Conservation (phyloP, 1,139 yeast genomes). For the Suhomyces bribrorum region DNA sequence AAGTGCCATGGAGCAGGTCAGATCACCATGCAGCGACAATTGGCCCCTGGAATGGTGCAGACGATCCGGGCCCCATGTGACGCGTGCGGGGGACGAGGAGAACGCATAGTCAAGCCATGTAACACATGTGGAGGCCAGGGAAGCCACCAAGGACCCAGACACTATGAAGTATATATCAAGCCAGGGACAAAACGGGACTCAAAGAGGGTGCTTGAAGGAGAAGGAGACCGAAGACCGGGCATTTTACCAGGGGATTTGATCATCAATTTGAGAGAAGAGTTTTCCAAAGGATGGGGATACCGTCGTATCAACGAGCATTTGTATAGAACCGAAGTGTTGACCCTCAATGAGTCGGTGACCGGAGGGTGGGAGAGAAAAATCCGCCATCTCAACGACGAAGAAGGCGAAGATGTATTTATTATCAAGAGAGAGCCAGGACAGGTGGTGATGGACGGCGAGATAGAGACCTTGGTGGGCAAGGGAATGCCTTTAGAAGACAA, state of each 20-base stretch:
- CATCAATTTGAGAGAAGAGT: slow-evolving; percentile 57
- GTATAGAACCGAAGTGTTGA: slow-evolving; percentile 78
- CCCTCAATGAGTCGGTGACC: slow-evolving; percentile 64
- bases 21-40: slow-evolving; percentile 63
- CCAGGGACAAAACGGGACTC: slow-evolving; percentile 71
- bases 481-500: slow-evolving; percentile 76
- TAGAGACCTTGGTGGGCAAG: slow-evolving; percentile 66
- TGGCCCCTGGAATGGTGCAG: slow-evolving; percentile 91
- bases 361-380: slow-evolving; percentile 82
- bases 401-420: slow-evolving; percentile 38
- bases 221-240: slow-evolving; percentile 84
- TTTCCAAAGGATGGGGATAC: slow-evolving; percentile 70
- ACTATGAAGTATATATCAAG: slow-evolving; percentile 60
- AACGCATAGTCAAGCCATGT: slow-evolving; percentile 64
- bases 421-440: slow-evolving; percentile 54
- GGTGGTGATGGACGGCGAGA: slow-evolving; percentile 62
- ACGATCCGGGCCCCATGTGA: slow-evolving; percentile 80
- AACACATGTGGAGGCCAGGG: slow-evolving; percentile 69
- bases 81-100: slow-evolving; percentile 77
- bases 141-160: slow-evolving; percentile 55
- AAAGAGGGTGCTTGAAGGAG: slow-evolving; percentile 63
- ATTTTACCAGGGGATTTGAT: slow-evolving; percentile 78
- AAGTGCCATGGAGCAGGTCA: slow-evolving; percentile 79
- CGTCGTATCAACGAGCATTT: slow-evolving; percentile 73
- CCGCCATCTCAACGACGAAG: slow-evolving; percentile 63